Conservation (phyloP, 805 yeast genomes). For the Teunomyces pallodes region DNA sequence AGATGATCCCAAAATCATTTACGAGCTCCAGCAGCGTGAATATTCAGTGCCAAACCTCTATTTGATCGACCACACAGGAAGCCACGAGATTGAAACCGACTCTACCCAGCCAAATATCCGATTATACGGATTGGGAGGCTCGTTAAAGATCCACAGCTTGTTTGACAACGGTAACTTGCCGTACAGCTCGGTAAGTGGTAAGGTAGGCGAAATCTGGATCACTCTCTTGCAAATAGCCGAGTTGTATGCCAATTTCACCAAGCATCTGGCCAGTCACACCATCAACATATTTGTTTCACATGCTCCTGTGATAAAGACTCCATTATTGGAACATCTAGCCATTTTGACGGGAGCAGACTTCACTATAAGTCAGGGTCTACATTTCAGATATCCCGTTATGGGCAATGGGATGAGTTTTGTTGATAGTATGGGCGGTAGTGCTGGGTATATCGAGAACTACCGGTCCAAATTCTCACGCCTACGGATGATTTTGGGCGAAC, state of each 20-base stretch:
- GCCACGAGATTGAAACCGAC: conserved; percentile 41
- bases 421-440: conserved; percentile 43
- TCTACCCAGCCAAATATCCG: conserved; percentile 43
- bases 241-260: conserved; percentile 30
- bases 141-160: conserved; percentile 60
- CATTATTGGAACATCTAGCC: conserved; percentile 65
- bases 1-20: conserved; percentile 68
- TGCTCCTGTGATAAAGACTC: conserved; percentile 69
- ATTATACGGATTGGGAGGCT: conserved; percentile 72
- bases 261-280: conserved; percentile 26
- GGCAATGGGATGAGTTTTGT: conserved; percentile 66
- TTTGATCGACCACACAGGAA: conserved; percentile 57
- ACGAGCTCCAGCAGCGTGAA: conserved; percentile 56
- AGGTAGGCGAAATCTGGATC: conserved; percentile 67
- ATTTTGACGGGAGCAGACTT: conserved; percentile 67
- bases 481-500: conserved; percentile 56
- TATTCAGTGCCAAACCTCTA: conserved; percentile 55
- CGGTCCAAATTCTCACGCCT: conserved; percentile 60
- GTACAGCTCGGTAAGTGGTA: conserved; percentile 19
- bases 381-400: conserved; percentile 66
- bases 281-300: conserved; percentile 64
- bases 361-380: conserved; percentile 70
- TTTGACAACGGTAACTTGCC: conserved; percentile 46
- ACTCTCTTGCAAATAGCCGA: conserved; percentile 70
- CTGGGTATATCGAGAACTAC: conserved; percentile 52